These are phyloP conservation scores for Tolypocladium tundrense DNA, from an alignment of 2,329 filamentous ascomycete genomes.

Conservation along the genomic window DNA sequence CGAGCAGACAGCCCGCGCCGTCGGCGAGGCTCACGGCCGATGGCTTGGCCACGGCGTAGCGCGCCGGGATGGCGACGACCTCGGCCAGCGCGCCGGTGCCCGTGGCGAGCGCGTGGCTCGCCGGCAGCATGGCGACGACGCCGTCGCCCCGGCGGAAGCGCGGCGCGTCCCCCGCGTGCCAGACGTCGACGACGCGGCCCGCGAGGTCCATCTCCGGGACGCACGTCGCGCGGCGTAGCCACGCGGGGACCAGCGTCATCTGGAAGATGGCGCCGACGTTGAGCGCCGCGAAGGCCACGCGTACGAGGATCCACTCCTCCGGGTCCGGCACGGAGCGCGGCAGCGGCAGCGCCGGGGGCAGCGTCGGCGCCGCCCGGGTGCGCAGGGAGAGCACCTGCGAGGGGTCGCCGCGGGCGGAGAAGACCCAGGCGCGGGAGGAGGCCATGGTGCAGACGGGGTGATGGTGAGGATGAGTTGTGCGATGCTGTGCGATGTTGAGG, in stretches of 20 bases:
- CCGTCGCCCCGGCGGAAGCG: conserved; percentile 19
- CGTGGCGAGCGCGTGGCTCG: conserved; percentile 19
- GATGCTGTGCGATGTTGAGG: background rate
- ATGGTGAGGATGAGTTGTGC: background rate
- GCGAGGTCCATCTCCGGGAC: conserved; percentile 34
- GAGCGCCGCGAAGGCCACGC: conserved; percentile 31
- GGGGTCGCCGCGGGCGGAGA: conserved; percentile 16
- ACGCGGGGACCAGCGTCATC: conserved; percentile 28
- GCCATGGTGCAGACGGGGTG: background rate
- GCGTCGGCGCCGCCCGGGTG: conserved; percentile 10
- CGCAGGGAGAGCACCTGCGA: conserved; percentile 15
- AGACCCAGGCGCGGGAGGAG: conserved; percentile 13
- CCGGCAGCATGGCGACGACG: conserved; percentile 28
- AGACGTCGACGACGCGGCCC: conserved; percentile 26
- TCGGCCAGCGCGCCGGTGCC: conserved; percentile 29
- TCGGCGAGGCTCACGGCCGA: conserved; percentile 17
- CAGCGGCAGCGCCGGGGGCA: conserved; percentile 16
- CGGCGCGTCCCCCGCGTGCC: conserved; percentile 10
- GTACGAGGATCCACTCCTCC: conserved; percentile 28
- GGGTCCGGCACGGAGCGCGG: conserved; percentile 14
- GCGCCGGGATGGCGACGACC: conserved; percentile 24
- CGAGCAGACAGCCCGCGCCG: conserved; percentile 26
- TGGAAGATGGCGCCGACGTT: conserved; percentile 33
- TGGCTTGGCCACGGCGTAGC: conserved; percentile 22
- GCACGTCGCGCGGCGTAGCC: conserved; percentile 22